These are phyloP conservation scores for Geotrichum macrosporum DNA, from an alignment of 1,139 yeast genomes.

Conservation along the genomic window DNA sequence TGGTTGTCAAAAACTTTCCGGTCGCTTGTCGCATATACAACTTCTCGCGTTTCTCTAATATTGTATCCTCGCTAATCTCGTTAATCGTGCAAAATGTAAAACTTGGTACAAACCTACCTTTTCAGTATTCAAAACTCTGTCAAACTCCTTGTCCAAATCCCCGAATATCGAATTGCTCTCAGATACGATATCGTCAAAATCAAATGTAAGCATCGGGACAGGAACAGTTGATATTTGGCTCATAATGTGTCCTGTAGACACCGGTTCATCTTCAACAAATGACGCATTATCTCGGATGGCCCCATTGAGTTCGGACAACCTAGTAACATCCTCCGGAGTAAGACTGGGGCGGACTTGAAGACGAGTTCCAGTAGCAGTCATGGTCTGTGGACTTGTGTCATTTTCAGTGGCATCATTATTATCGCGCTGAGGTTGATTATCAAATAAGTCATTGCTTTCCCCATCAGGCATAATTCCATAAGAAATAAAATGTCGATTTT, in stretches of 20 bases:
- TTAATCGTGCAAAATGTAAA: not conserved
- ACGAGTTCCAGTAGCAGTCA: conserved; percentile 26
- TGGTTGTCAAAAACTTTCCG: conserved; percentile 14
- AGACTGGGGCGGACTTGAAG: conserved; percentile 37
- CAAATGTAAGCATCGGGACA: conserved; percentile 35
- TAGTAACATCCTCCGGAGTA: conserved; percentile 32
- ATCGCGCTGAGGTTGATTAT: conserved; percentile 1
- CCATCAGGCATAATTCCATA: not conserved
- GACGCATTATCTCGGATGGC: not conserved
- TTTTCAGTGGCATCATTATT: not conserved
- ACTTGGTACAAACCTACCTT: conserved; percentile 23
- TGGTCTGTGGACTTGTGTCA: conserved; percentile 2
- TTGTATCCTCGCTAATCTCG: conserved; percentile 35
- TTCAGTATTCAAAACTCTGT: conserved; percentile 35
- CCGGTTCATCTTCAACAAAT: conserved; percentile 1
- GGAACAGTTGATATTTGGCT: conserved; percentile 45
- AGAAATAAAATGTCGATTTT: not conserved
- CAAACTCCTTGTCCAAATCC: conserved; percentile 41
- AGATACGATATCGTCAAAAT: conserved; percentile 37
- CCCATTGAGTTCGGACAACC: conserved; percentile 21
- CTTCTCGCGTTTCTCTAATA: conserved; percentile 34
- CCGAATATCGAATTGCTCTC: conserved; percentile 41
- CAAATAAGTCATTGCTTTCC: not conserved
- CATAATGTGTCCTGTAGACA: conserved; percentile 38
- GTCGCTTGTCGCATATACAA: conserved; percentile 35